Percentiles rank a stretch among this genome's conserved stretches.
Conservation (phyloP, 306 rosid species). For the Abrus pulchellus region DNA sequence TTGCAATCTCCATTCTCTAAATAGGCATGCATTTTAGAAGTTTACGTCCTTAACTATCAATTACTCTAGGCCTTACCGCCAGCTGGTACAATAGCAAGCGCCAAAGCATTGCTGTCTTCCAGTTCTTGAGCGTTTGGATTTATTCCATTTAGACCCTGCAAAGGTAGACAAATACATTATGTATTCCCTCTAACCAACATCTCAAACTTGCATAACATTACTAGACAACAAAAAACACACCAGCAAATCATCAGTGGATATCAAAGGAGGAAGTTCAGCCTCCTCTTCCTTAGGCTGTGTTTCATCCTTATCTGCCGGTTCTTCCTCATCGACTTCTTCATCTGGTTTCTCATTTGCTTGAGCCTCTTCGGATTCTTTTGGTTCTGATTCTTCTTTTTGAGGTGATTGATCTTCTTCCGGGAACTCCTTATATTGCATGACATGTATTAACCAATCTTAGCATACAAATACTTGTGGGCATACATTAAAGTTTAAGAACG, state of each 20-base stretch:
- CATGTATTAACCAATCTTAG: constrained; percentile 13
- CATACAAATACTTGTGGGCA: not conserved
- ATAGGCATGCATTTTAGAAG: not conserved
- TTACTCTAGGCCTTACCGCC: constrained; percentile 66
- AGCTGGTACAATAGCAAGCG: constrained; percentile 81
- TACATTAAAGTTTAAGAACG: not conserved
- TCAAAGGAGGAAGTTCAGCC: constrained; percentile 69
- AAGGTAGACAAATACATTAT: not conserved
- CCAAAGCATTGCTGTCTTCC: constrained; percentile 87
- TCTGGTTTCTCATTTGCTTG: constrained; percentile 56
- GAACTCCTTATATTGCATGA: constrained; percentile 64
- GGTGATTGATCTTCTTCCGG: constrained; percentile 52
- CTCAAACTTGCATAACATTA: constrained; percentile 27
- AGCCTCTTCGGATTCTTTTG: constrained; percentile 54
- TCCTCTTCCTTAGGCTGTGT: constrained; percentile 56
- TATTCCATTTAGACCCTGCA: constrained; percentile 79
- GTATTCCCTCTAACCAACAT: constrained; percentile 38
- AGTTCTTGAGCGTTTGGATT: constrained; percentile 78
- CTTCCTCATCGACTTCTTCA: constrained; percentile 62
- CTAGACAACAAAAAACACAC: constrained; percentile 52
- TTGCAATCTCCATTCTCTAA: not conserved
- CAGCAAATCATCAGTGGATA: constrained; percentile 80
- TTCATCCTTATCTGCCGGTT: constrained; percentile 55
- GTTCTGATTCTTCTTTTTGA: constrained; percentile 59
- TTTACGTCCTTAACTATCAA: constrained; percentile 27